Evolutionary conservation across 768 basidiomycete genomes (phyloP).

Genomic region (Lactifluus piperatus): DNA sequence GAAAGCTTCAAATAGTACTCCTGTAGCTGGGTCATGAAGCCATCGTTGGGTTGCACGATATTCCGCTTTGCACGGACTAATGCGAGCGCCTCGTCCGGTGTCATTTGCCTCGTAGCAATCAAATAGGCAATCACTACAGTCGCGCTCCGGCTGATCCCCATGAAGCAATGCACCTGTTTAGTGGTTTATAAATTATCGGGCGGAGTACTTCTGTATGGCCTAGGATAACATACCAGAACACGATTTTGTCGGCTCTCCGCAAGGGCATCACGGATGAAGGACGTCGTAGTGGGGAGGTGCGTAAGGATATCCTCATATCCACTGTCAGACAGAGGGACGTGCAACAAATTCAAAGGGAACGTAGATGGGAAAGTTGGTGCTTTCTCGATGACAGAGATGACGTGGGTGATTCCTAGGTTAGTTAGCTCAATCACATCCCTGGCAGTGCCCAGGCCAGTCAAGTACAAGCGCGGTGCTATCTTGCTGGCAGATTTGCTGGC

Average conservation of each 20-base stretch:
- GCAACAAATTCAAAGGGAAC: conserved; percentile 36
- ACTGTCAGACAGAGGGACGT: conserved; percentile 42
- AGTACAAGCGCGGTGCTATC: conserved; percentile 48
- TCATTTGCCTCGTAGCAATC: conserved; percentile 24
- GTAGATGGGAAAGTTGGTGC: conserved; percentile 36
- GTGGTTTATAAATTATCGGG: background rate
- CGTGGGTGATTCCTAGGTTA: conserved; percentile 61
- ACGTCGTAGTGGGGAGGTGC: conserved; percentile 42
- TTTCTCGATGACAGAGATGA: conserved; percentile 55
- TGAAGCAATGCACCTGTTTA: conserved; percentile 64
- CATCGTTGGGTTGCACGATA: conserved; percentile 27
- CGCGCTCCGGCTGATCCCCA: conserved; percentile 67
- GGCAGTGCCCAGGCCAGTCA: conserved; percentile 54
- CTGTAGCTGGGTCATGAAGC: conserved; percentile 27
- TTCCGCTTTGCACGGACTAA: conserved; percentile 20
- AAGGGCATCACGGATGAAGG: conserved; percentile 44
- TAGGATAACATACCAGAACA: conserved; percentile 47
- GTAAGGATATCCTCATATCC: conserved; percentile 33
- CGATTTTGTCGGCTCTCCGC: conserved; percentile 33
- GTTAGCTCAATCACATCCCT: conserved; percentile 37
- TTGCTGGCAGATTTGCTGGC: conserved; percentile 18
- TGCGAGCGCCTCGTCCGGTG: conserved; percentile 23
- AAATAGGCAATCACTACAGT: conserved; percentile 68
- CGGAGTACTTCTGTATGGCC: too few species aligned
- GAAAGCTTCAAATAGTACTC: conserved; percentile 13